These are phyloP conservation scores for Trichoderma koningii DNA, from an alignment of 2,329 filamentous ascomycete genomes.

Conservation along the genomic window DNA sequence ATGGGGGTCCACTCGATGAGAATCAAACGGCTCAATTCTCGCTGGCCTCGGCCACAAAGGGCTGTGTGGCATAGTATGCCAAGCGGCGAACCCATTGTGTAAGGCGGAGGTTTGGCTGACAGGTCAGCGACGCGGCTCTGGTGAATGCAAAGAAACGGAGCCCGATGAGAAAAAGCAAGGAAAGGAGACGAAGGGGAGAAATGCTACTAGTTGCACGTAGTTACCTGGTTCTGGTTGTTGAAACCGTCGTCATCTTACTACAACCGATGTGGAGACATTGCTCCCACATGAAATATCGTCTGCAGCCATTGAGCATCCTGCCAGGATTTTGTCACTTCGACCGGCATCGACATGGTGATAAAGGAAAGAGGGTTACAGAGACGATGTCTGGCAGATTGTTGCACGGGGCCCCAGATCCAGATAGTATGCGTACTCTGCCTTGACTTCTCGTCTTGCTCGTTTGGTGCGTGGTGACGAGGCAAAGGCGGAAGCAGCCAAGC, in stretches of 20 bases:
- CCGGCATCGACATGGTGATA: background rate
- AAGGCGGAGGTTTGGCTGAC: conserved; percentile 24
- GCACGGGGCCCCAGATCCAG: background rate
- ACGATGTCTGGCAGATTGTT: conserved; percentile 1
- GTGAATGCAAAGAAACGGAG: conserved; percentile 22
- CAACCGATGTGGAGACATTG: conserved; percentile 10
- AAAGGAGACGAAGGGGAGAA: background rate
- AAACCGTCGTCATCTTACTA: conserved; percentile 21
- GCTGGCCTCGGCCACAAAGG: conserved; percentile 18
- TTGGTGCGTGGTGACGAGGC: background rate
- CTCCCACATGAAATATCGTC: conserved; percentile 13
- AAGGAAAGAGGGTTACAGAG: background rate
- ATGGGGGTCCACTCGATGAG: conserved; percentile 23
- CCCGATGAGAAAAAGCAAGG: background rate
- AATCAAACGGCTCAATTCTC: conserved; percentile 13
- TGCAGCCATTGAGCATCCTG: background rate
- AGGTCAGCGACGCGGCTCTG: conserved; percentile 15
- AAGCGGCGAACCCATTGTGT: conserved; percentile 21
- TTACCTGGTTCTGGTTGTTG: conserved; percentile 5
- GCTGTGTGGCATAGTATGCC: conserved; percentile 23
- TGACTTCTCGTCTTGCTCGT: background rate
- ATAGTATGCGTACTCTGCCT: background rate
- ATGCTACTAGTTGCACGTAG: background rate
- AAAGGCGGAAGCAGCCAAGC: conserved; percentile 19
- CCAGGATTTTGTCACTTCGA: conserved; percentile 11